Evolutionary conservation across 1,139 yeast genomes (phyloP).

Genomic region (Taphrina pruni): DNA sequence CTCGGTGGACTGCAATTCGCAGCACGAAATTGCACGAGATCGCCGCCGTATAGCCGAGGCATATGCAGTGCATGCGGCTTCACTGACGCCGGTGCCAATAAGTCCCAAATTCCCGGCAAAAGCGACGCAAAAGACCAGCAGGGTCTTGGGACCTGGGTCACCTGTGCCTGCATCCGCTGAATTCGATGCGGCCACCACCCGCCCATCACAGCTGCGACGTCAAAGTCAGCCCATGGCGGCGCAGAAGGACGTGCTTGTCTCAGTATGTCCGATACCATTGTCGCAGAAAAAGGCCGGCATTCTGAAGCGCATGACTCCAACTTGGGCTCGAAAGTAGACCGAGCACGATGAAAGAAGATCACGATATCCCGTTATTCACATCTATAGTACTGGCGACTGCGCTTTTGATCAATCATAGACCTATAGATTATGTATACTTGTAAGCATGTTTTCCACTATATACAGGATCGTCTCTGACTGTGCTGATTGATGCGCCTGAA

Average conservation of each 20-base stretch:
- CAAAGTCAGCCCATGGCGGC: background rate
- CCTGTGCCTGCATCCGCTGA: background rate
- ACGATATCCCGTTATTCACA: too few species aligned
- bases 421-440: background rate
- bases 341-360: too few species aligned
- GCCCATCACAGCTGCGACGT: background rate
- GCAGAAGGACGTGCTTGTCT: background rate
- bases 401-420: background rate
- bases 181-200: conserved; percentile 2
- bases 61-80: background rate
- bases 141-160: background rate
- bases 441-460: too few species aligned
- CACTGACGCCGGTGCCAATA: background rate
- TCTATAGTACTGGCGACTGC: background rate
- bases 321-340: conserved; percentile 6
- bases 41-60: conserved; percentile 2
- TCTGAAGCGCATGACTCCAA: background rate
- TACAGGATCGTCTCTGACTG: too few species aligned
- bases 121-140: background rate
- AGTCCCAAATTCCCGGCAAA: background rate
- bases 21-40: background rate
- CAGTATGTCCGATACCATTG: conserved; percentile 7
- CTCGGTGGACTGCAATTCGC: background rate
- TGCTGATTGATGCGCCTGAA: too few species aligned
- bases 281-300: conserved; percentile 3